phyloP scores from a whole-genome alignment of 768 basidiomycete species.

The Floccularia luteovirens region DNA sequence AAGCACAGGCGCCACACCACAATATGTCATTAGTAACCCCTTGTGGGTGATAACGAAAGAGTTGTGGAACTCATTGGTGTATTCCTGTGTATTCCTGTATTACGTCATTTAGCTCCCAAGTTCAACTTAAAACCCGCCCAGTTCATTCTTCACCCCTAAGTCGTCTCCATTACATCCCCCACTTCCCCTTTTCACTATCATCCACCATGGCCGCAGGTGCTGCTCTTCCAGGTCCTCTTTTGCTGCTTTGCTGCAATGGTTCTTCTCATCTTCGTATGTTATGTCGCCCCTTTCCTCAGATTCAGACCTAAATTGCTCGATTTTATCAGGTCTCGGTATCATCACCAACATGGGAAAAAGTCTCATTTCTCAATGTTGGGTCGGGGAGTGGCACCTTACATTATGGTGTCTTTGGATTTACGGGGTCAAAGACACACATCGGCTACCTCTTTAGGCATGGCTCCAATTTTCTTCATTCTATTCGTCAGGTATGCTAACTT shows the following conservation, averaged over 20 bases:
- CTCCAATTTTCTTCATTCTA: not conserved
- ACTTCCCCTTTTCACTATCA: conserved; percentile 2
- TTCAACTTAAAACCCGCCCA: no score
- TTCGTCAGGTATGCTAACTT: not conserved
- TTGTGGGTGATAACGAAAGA: no score
- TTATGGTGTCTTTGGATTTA: conserved; percentile 78
- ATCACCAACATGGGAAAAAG: conserved; percentile 62
- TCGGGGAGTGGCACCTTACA: conserved; percentile 25
- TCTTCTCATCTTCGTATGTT: conserved; percentile 62
- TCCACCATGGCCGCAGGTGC: conserved; percentile 43
- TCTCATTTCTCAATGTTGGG: conserved; percentile 60
- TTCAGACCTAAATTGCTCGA: conserved; percentile 1
- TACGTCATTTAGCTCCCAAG: no score
- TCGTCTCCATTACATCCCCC: no score
- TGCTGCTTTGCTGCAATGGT: conserved; percentile 66
- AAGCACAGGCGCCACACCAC: no score
- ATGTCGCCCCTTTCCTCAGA: not conserved
- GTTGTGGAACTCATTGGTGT: no score
- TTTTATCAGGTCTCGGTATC: conserved; percentile 60
- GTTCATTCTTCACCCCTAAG: no score
- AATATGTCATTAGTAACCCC: no score
- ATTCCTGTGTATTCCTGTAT: no score
- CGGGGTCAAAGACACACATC: conserved; percentile 42
- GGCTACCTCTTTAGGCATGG: conserved; percentile 56
- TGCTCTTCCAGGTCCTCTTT: conserved; percentile 63